Evolutionary conservation across 495 filamentous ascomycete genomes (phyloP).

Genomic region (Pseudotulostoma volvatum): DNA sequence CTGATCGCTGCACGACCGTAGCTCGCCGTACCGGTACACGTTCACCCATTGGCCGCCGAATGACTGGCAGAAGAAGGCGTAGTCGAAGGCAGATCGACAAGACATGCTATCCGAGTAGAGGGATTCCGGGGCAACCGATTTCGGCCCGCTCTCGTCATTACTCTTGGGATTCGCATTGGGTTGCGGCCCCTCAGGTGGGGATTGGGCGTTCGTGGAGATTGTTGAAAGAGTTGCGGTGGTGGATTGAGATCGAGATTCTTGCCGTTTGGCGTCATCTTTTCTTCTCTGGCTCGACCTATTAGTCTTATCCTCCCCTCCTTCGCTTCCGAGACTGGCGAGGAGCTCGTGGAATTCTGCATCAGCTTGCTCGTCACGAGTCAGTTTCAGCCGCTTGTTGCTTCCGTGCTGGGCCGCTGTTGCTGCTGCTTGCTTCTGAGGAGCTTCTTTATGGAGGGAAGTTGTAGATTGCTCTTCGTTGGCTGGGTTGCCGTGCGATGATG

Average conservation of each 20-base stretch:
- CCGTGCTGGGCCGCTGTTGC: constrained; percentile 10
- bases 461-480: constrained; percentile 2
- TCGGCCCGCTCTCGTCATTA: not conserved
- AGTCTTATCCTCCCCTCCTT: constrained; percentile 9
- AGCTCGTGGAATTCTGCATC: constrained; percentile 45
- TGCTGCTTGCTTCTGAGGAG: constrained; percentile 5
- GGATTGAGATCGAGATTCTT: too few species aligned
- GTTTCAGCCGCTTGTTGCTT: too few species aligned
- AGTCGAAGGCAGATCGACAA: constrained; percentile 81
- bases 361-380: constrained; percentile 40
- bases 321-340: constrained; percentile 32
- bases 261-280: constrained; percentile 3
- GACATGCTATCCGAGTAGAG: constrained; percentile 68
- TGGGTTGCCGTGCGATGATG: constrained; percentile 4
- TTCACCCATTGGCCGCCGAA: constrained; percentile 75
- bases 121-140: constrained; percentile 38
- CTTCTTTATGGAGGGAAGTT: constrained; percentile 7
- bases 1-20: constrained; percentile 58
- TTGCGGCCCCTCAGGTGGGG: not conserved
- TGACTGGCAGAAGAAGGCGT: constrained; percentile 88
- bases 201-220: constrained; percentile 3
- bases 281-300: too few species aligned
- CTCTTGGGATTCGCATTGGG: constrained; percentile 2
- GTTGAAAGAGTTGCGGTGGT: constrained; percentile 3
- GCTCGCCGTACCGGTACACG: constrained; percentile 67